Evolutionary conservation across 2,329 filamentous ascomycete species (phyloP), one percentile per base, ranked within the genome.

Genomic region (Dactylellina sp.): DNA sequence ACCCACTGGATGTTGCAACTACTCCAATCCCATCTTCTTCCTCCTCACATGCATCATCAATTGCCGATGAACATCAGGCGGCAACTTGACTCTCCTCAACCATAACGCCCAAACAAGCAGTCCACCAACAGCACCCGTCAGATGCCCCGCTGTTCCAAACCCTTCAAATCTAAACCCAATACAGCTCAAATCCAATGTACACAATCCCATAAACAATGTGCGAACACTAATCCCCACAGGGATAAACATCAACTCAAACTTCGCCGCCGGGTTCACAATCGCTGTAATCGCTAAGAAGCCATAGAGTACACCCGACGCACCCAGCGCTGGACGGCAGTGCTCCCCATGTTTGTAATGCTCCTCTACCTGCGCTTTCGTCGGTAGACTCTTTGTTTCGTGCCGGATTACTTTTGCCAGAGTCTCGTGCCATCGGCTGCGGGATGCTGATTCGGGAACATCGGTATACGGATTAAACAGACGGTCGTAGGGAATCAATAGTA

Each of bases 181-280:
- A 40, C 42, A 37, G 12, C 42, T 42, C 39, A 74, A 11, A 74
- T 74, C 61, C 7, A 60, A 11, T 22, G 55, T 39, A 6, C 32
- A 40, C 28, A 74, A 50, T 20, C 18, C 70, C 70, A 74, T 74
- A 22, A 66, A 52, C 40, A 74, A 32, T n/a, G 70, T 74, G 44
- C 70, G 20, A 39, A 74, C 70, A 25, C 61, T 74, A 35, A 74
- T 66, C 44, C 47, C 55, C 0, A 74, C 32, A 0, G 70, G 70
- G n/a, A 74, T 66, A 57, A 74, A 74, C 70, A 74, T 74, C 22
- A 74, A 40, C 56, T 74, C 50, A 39, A 74, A 74, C 37, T 56
- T 61, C 20, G 70, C 70, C 20, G 47, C 57, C 32, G 70, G 70
- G 25, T 74, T 74, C 9, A 74, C 70, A 24, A 74, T 66, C 11